These are phyloP conservation scores for Centella asiatica DNA, from an alignment of 129 eudicot genomes.

Conservation along the genomic window DNA sequence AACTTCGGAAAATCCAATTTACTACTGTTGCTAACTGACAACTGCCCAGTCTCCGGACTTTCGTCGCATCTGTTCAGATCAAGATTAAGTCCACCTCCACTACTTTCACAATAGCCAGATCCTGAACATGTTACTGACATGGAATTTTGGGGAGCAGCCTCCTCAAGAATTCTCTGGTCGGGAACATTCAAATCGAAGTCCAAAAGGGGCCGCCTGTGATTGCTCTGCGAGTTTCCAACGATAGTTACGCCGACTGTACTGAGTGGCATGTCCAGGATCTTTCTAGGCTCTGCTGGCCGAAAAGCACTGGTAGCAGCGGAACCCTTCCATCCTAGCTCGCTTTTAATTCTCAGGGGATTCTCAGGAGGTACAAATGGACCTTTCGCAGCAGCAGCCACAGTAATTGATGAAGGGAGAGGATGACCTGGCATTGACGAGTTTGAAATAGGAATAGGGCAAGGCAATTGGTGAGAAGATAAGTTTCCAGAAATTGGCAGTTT, in stretches of 20 bases:
- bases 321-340: constrained; percentile 89
- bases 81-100: constrained; percentile 49
- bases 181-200: constrained; percentile 65
- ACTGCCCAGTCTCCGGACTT: constrained; percentile 38
- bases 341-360: constrained; percentile 50
- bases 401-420: constrained; percentile 49
- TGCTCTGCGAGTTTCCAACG: constrained; percentile 22
- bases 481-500: constrained; percentile 11
- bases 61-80: constrained; percentile 67
- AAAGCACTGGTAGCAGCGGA: constrained; percentile 99
- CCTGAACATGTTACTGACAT: not conserved
- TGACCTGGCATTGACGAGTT: constrained; percentile 17
- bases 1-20: constrained; percentile 14
- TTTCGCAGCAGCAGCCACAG: constrained; percentile 87
- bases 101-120: constrained; percentile 3
- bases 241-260: not conserved
- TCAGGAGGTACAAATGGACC: constrained; percentile 76
- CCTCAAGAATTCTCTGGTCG: constrained; percentile 36
- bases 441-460: constrained; percentile 23
- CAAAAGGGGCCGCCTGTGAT: constrained; percentile 26
- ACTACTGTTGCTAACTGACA: constrained; percentile 23
- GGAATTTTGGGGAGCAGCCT: constrained; percentile 20
- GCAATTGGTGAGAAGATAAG: constrained; percentile 18
- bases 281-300: constrained; percentile 94
- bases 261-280: constrained; percentile 25